Evolutionary conservation across 106 monocot genomes (phyloP).

Genomic region (Phalaenopsis aphrodite): DNA sequence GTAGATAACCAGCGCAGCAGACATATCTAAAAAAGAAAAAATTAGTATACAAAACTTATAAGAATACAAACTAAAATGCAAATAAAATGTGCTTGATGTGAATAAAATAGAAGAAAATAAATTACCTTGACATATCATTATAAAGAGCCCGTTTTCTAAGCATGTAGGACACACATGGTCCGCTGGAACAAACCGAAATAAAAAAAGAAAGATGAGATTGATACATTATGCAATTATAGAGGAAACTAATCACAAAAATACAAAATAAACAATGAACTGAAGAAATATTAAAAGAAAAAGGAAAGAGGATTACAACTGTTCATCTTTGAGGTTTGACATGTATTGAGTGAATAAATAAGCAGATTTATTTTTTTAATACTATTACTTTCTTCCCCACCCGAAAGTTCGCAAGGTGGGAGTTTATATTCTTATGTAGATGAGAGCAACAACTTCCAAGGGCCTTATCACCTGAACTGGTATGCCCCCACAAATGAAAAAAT

Average conservation of each 20-base stretch:
- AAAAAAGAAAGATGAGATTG: not conserved
- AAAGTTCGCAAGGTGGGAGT: too few relatives aligned
- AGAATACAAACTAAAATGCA: not conserved
- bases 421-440: too few relatives aligned
- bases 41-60: not conserved
- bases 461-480: too few relatives aligned
- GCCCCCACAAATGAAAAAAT: too few relatives aligned
- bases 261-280: not conserved
- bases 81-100: not conserved
- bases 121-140: slow-evolving; percentile 98
- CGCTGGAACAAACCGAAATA: slow-evolving; percentile 28
- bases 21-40: slow-evolving; percentile 49
- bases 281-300: not conserved
- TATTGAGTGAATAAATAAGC: not conserved
- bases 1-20: slow-evolving; percentile 94
- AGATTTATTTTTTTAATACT: too few relatives aligned
- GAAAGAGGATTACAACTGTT: not conserved
- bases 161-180: slow-evolving; percentile 94
- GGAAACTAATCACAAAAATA: not conserved
- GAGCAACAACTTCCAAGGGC: too few relatives aligned
- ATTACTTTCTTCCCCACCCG: too few relatives aligned
- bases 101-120: not conserved
- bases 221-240: not conserved
- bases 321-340: not conserved
- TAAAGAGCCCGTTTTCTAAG: slow-evolving; percentile 97